Evolutionary conservation across 2,329 filamentous ascomycete genomes (phyloP), one percentile per base, ranked within the genome.

Genomic region (Rhexocercosporidium sp.): DNA sequence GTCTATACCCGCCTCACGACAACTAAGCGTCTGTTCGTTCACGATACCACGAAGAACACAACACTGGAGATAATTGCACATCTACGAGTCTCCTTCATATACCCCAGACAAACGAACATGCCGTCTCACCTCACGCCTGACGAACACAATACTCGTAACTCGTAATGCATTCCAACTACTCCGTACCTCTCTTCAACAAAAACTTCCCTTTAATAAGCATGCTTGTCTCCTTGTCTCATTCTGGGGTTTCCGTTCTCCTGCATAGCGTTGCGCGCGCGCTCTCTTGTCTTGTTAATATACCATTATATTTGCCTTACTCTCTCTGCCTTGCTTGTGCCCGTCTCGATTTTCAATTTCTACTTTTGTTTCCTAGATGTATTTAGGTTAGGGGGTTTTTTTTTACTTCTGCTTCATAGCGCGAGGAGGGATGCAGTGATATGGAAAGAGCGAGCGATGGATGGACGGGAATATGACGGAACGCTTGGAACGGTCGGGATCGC

Each of bases 1-100:
- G 75, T 7, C 39, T 77, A n/a, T 64, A 65, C 8, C 49, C 54
- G n/a, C 59, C 34, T 31, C 56, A 61, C 37, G 41, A 62, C 34
- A 46, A 46, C 16, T 63, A 63, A 51, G 16, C 47, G n/a, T 49
- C n/a, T 16, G 18, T 31, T 8, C 59, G 27, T 39, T 25, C 46
- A 25, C 27, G 29, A 61, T 61, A 49, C 59, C 27, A 29, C 59
- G 34, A 49, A 61, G 12, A 20, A 27, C 39, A 34, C 37, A 27
- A n/a, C n/a, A 20, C 3, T 27, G 7, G n/a, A 44, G 14, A n/a
- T 18, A n/a, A n/a, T n/a, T n/a, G n/a, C 16, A 49, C 34, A 25
- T 25, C 56, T 39, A 47, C 61, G 51, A 64, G 37, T 47, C 22
- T 64, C 53, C 51, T 46, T 56, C 61, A 64, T 46, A 31, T 44